These are phyloP conservation scores for Collybia sordida DNA, from an alignment of 768 basidiomycete species.

Conservation along the genomic window DNA sequence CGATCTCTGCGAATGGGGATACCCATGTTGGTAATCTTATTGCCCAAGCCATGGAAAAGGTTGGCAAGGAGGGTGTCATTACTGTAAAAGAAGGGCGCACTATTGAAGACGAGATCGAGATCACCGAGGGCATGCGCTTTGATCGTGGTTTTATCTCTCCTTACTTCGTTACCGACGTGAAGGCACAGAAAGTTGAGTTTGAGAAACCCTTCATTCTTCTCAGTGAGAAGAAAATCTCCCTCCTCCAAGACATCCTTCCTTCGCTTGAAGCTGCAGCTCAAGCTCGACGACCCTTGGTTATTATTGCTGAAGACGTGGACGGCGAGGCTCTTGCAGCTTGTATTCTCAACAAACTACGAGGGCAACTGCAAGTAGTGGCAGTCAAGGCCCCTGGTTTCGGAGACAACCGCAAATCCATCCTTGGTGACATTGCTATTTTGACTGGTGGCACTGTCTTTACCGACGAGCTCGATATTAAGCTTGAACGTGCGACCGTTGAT, in stretches of 20 bases:
- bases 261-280: slow-evolving; percentile 82
- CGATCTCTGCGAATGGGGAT: slow-evolving; percentile 84
- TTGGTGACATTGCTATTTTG: slow-evolving; percentile 95
- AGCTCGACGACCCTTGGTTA: slow-evolving; percentile 84
- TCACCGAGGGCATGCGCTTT: slow-evolving; percentile 99
- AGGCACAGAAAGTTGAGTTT: slow-evolving; percentile 92
- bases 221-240: slow-evolving; percentile 97
- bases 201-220: slow-evolving; percentile 95
- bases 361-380: slow-evolving; percentile 90
- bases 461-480: slow-evolving; percentile 95
- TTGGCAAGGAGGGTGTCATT: slow-evolving; percentile 99
- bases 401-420: slow-evolving; percentile 98
- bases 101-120: slow-evolving; percentile 98
- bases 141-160: slow-evolving; percentile 98
- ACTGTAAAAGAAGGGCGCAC: slow-evolving; percentile 99
- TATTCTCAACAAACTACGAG: slow-evolving; percentile 99
- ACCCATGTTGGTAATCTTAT: slow-evolving; percentile 90
- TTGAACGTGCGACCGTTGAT: slow-evolving; percentile 86
- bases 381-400: slow-evolving; percentile 99
- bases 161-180: slow-evolving; percentile 98
- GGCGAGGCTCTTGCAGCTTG: slow-evolving; percentile 97
- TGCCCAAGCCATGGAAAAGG: slow-evolving; percentile 99
- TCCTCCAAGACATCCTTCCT: slow-evolving; percentile 93
- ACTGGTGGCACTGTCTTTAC: slow-evolving; percentile 98
- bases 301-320: slow-evolving; percentile 97